phyloP scores from a whole-genome alignment of 2,329 filamentous ascomycete genomes.

The Chaetomium strumarium region DNA sequence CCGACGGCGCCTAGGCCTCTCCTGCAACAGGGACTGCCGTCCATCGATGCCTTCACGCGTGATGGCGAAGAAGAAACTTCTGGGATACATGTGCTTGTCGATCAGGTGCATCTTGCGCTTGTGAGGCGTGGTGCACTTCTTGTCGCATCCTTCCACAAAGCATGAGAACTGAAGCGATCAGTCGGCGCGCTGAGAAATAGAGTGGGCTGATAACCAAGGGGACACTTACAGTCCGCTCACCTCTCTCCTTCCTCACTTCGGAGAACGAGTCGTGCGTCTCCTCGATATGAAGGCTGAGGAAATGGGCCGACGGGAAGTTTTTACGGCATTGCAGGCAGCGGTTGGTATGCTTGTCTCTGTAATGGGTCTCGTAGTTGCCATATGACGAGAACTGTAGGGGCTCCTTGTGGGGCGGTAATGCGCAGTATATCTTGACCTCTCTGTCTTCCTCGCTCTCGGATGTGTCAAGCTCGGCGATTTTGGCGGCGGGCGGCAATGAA shows the following conservation, averaged over 20 bases:
- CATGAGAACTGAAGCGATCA: slow-evolving; percentile 62
- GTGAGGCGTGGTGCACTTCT: slow-evolving; percentile 73
- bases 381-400: slow-evolving; percentile 66
- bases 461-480: slow-evolving; percentile 56
- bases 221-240: slow-evolving; percentile 74
- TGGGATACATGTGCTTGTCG: slow-evolving; percentile 89
- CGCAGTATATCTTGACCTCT: slow-evolving; percentile 62
- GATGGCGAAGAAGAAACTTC: slow-evolving; percentile 81
- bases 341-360: slow-evolving; percentile 72
- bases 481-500: slow-evolving; percentile 33
- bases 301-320: slow-evolving; percentile 81
- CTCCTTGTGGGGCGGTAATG: slow-evolving; percentile 71
- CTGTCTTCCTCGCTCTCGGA: slow-evolving; percentile 31
- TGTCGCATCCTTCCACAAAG: slow-evolving; percentile 83
- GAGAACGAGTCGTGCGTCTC: slow-evolving; percentile 84
- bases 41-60: slow-evolving; percentile 87
- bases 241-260: slow-evolving; percentile 65
- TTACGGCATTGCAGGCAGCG: slow-evolving; percentile 77
- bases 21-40: slow-evolving; percentile 68
- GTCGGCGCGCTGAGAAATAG: slow-evolving; percentile 1
- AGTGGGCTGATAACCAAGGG: not conserved
- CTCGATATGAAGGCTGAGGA: slow-evolving; percentile 77
- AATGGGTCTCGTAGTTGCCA: slow-evolving; percentile 81
- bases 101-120: slow-evolving; percentile 86
- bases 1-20: slow-evolving; percentile 44